These are phyloP conservation scores for Fusarium haematococcum DNA, from an alignment of 2,329 filamentous ascomycete species.

Conservation along the genomic window DNA sequence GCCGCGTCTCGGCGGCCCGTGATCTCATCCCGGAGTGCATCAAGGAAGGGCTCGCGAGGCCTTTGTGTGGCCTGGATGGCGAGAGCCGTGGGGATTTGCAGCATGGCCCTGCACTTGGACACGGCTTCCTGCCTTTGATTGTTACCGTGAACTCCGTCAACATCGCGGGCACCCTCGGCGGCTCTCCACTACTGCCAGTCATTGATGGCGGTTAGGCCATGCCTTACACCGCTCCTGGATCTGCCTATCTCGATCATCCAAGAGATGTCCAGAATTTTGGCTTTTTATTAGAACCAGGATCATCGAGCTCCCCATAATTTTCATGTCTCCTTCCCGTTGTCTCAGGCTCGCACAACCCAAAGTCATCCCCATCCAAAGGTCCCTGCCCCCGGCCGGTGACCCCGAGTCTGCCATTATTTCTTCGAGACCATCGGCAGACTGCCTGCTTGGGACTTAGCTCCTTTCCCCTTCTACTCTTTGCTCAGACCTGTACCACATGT, in stretches of 20 bases:
- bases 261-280: slow-evolving; percentile 27
- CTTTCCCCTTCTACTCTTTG: slow-evolving; percentile 27
- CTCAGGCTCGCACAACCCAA: slow-evolving; percentile 57
- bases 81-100: slow-evolving; percentile 37
- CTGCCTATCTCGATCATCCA: slow-evolving; percentile 22
- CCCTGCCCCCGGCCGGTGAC: slow-evolving; percentile 44
- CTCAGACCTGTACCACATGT: slow-evolving; percentile 42
- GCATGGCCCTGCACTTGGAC: slow-evolving; percentile 41
- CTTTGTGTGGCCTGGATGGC: slow-evolving; percentile 47
- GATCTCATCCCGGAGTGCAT: slow-evolving; percentile 35
- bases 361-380: slow-evolving; percentile 44
- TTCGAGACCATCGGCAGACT: slow-evolving; percentile 40
- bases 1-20: slow-evolving; percentile 34
- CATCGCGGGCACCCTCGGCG: slow-evolving; percentile 15
- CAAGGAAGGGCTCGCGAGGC: slow-evolving; percentile 21
- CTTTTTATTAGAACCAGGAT: slow-evolving; percentile 43
- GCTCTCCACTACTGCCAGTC: slow-evolving; percentile 26
- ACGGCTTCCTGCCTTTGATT: slow-evolving; percentile 48
- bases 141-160: slow-evolving; percentile 34
- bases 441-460: slow-evolving; percentile 36
- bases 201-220: slow-evolving; percentile 18
- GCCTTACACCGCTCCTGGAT: slow-evolving; percentile 31
- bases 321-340: slow-evolving; percentile 55
- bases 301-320: slow-evolving; percentile 50
- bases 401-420: slow-evolving; percentile 43